Conservation (phyloP, 1,139 yeast species). For the Hanseniaspora uvarum region DNA sequence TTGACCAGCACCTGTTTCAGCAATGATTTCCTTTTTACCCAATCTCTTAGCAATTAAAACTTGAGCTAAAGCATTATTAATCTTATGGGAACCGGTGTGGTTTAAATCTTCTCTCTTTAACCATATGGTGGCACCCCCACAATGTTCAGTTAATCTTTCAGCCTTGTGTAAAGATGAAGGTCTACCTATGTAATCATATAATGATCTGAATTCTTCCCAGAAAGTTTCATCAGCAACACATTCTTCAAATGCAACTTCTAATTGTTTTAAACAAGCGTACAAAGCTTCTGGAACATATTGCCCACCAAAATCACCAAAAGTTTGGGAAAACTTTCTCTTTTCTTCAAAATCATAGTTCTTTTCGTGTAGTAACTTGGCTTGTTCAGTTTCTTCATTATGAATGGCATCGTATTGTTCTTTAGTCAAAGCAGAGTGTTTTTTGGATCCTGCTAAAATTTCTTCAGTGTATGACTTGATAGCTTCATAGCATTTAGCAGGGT, state of each 20-base stretch:
- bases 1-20: slow-evolving; percentile 99
- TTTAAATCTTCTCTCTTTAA: slow-evolving; percentile 94
- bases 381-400: slow-evolving; percentile 20
- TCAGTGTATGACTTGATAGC: slow-evolving; percentile 58
- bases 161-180: slow-evolving; percentile 90
- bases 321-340: slow-evolving; percentile 50
- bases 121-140: slow-evolving; percentile 98
- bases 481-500: slow-evolving; percentile 48
- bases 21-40: slow-evolving; percentile 83
- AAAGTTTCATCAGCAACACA: slow-evolving; percentile 81
- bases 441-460: slow-evolving; percentile 54
- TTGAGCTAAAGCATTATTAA: slow-evolving; percentile 93
- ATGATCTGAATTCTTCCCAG: slow-evolving; percentile 82
- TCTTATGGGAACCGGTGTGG: slow-evolving; percentile 97
- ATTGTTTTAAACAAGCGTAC: slow-evolving; percentile 79
- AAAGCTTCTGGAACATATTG: slow-evolving; percentile 96
- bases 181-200: slow-evolving; percentile 87
- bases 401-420: slow-evolving; percentile 25
- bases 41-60: slow-evolving; percentile 81
- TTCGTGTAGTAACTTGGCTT: slow-evolving; percentile 23
- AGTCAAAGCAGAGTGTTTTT: slow-evolving; percentile 31
- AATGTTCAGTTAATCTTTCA: slow-evolving; percentile 74
- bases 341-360: slow-evolving; percentile 41
- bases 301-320: slow-evolving; percentile 95
- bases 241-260: slow-evolving; percentile 74